phyloP scores from a whole-genome alignment of 495 filamentous ascomycete genomes.

The Pseudevernia furfuracea region DNA sequence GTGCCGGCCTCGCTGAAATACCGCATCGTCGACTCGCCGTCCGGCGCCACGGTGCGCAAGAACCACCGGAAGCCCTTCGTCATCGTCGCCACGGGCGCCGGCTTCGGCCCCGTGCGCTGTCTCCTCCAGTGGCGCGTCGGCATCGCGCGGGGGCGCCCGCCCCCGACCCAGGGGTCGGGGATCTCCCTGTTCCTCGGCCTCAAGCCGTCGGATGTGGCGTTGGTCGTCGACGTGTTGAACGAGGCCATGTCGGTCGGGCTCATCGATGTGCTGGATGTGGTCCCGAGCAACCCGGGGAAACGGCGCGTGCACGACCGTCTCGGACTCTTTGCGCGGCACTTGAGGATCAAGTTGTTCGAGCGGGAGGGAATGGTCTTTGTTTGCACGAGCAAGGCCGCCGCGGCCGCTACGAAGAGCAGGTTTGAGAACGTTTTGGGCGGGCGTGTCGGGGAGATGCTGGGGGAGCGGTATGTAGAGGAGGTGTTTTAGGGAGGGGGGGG shows the following conservation, averaged over 20 bases:
- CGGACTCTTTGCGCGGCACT: not conserved
- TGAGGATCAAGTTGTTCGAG: slow-evolving; percentile 17
- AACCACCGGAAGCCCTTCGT: slow-evolving; percentile 17
- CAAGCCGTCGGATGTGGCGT: slow-evolving; percentile 6
- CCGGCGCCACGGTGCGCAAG: slow-evolving; percentile 4
- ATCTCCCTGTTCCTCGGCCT: slow-evolving; percentile 18
- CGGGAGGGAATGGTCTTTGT: slow-evolving; percentile 19
- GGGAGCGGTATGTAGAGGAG: slow-evolving; percentile 26
- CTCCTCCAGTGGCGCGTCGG: slow-evolving; percentile 24
- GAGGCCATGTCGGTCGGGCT: slow-evolving; percentile 9
- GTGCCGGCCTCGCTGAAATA: slow-evolving; percentile 12
- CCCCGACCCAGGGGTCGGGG: not conserved
- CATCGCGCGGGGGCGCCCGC: not conserved
- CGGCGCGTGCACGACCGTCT: slow-evolving; percentile 20
- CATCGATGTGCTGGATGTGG: slow-evolving; percentile 15
- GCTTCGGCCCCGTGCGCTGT: slow-evolving; percentile 27
- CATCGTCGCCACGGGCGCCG: slow-evolving; percentile 28
- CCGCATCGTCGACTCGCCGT: slow-evolving; percentile 18
- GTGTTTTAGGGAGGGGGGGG: slow-evolving; percentile 4
- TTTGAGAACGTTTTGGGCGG: slow-evolving; percentile 22
- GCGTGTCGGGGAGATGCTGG: slow-evolving; percentile 16
- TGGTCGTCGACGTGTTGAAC: slow-evolving; percentile 3
- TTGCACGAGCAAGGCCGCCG: slow-evolving; percentile 16
- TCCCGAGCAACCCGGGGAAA: slow-evolving; percentile 21
- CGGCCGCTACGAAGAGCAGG: not conserved